A percentile compares a stretch with the other conserved stretches of the same genome.
phyloP scores from a whole-genome alignment of 2,329 filamentous ascomycete species.

The Ophiostoma triangulosporum region DNA sequence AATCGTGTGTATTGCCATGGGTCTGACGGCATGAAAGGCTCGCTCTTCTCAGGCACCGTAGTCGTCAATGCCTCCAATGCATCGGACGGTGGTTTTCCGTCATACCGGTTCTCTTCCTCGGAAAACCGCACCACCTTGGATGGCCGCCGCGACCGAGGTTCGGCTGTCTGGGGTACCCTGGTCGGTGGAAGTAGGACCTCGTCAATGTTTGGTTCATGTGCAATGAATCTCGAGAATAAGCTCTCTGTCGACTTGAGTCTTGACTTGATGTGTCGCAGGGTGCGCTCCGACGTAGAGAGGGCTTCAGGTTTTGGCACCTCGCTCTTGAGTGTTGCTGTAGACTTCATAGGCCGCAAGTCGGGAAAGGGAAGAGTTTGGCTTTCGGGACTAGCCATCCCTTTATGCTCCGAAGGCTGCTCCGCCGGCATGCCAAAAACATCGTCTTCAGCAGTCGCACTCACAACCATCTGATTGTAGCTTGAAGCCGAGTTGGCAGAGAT shows the following conservation, averaged over 20 bases:
- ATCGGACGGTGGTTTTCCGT: neutral
- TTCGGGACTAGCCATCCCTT: neutral
- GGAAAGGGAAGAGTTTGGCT: neutral
- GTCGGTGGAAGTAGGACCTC: neutral
- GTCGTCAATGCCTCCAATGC: neutral
- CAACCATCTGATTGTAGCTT: neutral
- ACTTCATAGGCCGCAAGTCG: conserved; percentile 6
- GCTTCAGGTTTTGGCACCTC: neutral
- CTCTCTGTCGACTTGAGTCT: conserved; percentile 13
- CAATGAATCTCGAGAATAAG: conserved; percentile 12
- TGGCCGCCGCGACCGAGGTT: conserved; percentile 1
- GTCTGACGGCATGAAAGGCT: neutral
- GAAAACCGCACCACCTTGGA: conserved; percentile 14
- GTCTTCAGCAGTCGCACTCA: conserved; percentile 1
- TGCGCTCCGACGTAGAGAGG: neutral
- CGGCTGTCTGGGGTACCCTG: neutral
- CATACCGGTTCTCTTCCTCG: neutral
- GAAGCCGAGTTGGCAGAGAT: neutral
- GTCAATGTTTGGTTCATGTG: conserved; percentile 1
- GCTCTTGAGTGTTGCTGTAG: neutral
- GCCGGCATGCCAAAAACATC: conserved; percentile 3
- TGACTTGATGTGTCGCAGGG: conserved; percentile 4
- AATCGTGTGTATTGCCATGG: conserved; percentile 11
- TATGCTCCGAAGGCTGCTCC: too few species aligned
- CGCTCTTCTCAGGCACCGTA: neutral